Base-by-base conservation (phyloP, 23 red algal species). In the Gracilaria domingensis region DNA sequence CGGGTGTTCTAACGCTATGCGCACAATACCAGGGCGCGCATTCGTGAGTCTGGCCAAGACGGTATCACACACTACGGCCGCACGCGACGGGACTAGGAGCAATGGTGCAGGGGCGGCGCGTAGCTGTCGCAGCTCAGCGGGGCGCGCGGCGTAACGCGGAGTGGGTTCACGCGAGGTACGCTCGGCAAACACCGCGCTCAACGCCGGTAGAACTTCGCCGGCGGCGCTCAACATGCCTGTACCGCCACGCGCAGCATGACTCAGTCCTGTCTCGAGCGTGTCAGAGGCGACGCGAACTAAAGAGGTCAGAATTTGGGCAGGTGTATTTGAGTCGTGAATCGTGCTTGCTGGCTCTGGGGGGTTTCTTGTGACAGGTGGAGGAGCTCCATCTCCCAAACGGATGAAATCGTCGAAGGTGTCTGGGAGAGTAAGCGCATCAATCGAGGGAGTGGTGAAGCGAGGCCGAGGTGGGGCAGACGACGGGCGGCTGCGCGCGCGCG, bases 331-430 rank as follows among this genome's bases (percentile, higher is more conserved):
- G 64, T 37, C 64, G 64, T 32, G 64, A 34, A 32, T 13, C 2
- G 64, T 18, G 30, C 4, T 34, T 1, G 64, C 3, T 37, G 64
- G 30, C 64, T 34, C 9, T 18, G 32, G 17, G 16, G 64, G 64
- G 14, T 12, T 34, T 37, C 16, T 30, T 32, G 64, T 4, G 23
- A 32, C 30, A 4, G 72, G 72, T 4, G 38, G 40, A 0, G 39
- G 72, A 28, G 39, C 72, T 29, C 40, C 72, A 50, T 77, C 72
- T 16, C 72, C 72, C 38, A 77, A 42, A 35, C 72, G 72, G 72
- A 77, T 77, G 42, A 77, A 77, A 23, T 77, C 72, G 72, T 77
- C 72, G 72, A 77, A 77, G 72, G 72, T 49, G 45, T 77, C 72
- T 12, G 72, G 72, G n/a, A 77, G 42, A 4, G 72, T 77, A 17